Base-by-base conservation (phyloP, 257 asterid species). In the Scutellaria baicalensis region DNA sequence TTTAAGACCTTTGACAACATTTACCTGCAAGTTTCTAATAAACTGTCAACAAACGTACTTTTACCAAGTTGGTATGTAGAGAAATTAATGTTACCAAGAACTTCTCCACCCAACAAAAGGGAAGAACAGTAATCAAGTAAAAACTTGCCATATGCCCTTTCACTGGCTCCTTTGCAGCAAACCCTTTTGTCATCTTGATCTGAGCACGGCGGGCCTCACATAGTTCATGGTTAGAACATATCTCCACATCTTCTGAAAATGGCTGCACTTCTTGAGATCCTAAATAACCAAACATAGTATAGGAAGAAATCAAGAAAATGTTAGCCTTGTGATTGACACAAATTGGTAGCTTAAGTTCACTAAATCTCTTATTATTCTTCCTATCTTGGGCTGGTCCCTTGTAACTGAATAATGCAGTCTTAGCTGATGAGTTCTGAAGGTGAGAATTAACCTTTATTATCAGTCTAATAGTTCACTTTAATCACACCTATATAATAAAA, bases 1-100 rank as follows among this genome's bases (percentile, higher is more conserved):
- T 87, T 93, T 93, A 58, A 93, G 95, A 66, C 99, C 99, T 83
- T 89, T 87, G 55, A 91, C 97, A 67, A 91, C 96, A 74, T 93
- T 93, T 78, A 93, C 89, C 99, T 93, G 91, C 54, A 74, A 74
- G 55, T 17, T 16, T 1, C 39, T 33, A 73, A 50, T 31, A 63
- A 48, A 21, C 27, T 38, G 13, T 72, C 54, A 70, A 18, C 64
- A 11, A 76, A 49, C 39, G 35, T 9, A 17, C 31, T 67, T 54
- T n/a, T 27, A 59, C 59, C 33, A 44, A 8, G 40, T 39, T 35
- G 36, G 50, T 3, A 10, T 48, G 21, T 40, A 9, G 39, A 63
- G 20, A 11, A n/a, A 64, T 9, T 7, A n/a, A 66, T 1, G 23
- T 55, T 51, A 16, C 9, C n/a, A 21, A 44, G 33, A 70, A 40